Evolutionary conservation across 2,329 filamentous ascomycete genomes (phyloP), one percentile per base, ranked within the genome.

Genomic region (Herpomyces periplanetae): DNA sequence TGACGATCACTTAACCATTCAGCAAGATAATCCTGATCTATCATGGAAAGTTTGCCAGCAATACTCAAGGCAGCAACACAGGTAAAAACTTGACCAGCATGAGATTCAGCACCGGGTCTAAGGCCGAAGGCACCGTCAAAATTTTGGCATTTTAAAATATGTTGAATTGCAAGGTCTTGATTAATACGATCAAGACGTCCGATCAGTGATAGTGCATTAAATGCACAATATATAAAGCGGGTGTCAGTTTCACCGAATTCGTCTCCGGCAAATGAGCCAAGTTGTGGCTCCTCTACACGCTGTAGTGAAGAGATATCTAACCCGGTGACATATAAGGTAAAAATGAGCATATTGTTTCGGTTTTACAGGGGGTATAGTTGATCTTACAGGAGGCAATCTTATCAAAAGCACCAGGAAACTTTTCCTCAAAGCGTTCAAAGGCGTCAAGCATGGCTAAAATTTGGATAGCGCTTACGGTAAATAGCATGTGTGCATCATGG

Each of bases 201-300:
- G 8, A 96, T 48, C 5, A 96, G 51, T 1, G 75, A 88, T 8
- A 96, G 47, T 1, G 69, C 68, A 34, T 84, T 85, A 21, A 96
- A 47, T 4, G 69, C 71, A 13, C 63, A 64, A 34, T 85, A 91
- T 5, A 96, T 47, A 34, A 96, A 96, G 10, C 80, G 58, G 0
- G 80, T 91, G 38, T 96, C 80, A 26, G 64, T 61, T 38, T 96
- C 80, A 13, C 80, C 80, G 73, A 73, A 96, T 37, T 85, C 62
- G 33, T 96, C 80, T 19, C 80, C 80, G 21, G 62, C 56, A 37
- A 96, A 91, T 0, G 66, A 80, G 23, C 80, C 80, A 3, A 62
- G 68, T 21, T 62, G 45, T 9, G 43, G 45, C 34, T 87, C 62
- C 33, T n/a, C n/a, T n/a, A n/a, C n/a, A n/a, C n/a, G n/a, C n/a